Percentiles rank a stretch among this genome's conserved stretches.
phyloP scores from a whole-genome alignment of 805 yeast genomes.

The Ogataea dorogensis region DNA sequence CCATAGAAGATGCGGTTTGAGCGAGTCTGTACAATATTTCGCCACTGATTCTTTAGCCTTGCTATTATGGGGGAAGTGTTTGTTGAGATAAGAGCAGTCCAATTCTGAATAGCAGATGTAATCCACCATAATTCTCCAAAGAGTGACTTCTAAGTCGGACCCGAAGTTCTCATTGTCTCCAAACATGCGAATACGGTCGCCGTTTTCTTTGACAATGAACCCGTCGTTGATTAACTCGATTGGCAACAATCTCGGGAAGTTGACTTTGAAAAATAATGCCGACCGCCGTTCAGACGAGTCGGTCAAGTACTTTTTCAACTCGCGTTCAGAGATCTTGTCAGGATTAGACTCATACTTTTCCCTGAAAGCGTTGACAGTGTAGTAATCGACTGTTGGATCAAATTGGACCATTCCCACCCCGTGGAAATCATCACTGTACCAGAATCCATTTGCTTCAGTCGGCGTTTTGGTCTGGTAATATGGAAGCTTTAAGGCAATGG shows the following conservation, averaged over 20 bases:
- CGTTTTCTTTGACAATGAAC: conserved; percentile 32
- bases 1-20: conserved; percentile 33
- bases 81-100: conserved; percentile 28
- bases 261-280: conserved; percentile 32
- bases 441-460: conserved; percentile 50
- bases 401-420: conserved; percentile 56
- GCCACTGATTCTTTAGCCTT: conserved; percentile 13
- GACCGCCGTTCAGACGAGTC: conserved; percentile 28
- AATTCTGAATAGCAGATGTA: conserved; percentile 31
- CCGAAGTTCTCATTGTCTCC: conserved; percentile 24
- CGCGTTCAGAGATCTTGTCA: conserved; percentile 17
- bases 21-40: conserved; percentile 25
- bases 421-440: conserved; percentile 33
- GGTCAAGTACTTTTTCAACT: conserved; percentile 21
- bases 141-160: conserved; percentile 23
- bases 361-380: conserved; percentile 23
- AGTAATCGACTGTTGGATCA: conserved; percentile 47
- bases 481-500: conserved; percentile 39
- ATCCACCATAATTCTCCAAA: conserved; percentile 35
- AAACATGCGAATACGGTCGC: conserved; percentile 32
- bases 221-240: conserved; percentile 30
- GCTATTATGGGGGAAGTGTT: conserved; percentile 24
- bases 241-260: conserved; percentile 33
- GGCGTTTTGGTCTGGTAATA: conserved; percentile 48
- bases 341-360: conserved; percentile 25